Percentiles rank a stretch among this genome's conserved stretches.
phyloP scores from a whole-genome alignment of 208 protist species.

The Trypanosoma rangeli region DNA sequence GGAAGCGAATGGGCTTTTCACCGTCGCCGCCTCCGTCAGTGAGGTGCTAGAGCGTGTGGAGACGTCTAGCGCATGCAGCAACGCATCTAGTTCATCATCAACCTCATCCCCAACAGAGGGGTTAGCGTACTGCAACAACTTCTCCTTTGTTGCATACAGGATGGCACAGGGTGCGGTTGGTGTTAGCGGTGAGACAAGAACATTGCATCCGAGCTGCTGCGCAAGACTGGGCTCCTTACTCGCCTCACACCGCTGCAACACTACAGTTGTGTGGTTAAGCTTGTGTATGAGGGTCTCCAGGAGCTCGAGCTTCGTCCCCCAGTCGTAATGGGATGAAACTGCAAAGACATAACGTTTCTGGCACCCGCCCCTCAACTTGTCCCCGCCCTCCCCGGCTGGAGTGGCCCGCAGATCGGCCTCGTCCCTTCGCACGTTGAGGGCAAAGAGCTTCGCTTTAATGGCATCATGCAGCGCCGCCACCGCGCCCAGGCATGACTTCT shows the following conservation, averaged over 20 bases:
- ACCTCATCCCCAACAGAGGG: neutral
- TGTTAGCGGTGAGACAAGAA: slow-evolving; percentile 15
- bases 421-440: neutral
- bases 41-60: neutral
- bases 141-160: slow-evolving; percentile 9
- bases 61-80: slow-evolving; percentile 8
- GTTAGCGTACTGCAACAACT: slow-evolving; percentile 12
- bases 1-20: neutral
- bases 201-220: slow-evolving; percentile 36
- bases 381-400: neutral
- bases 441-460: neutral
- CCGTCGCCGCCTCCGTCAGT: neutral
- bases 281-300: slow-evolving; percentile 19
- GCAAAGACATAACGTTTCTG: slow-evolving; percentile 33
- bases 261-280: slow-evolving; percentile 31
- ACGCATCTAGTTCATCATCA: slow-evolving; percentile 23
- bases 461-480: slow-evolving; percentile 7
- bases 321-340: slow-evolving; percentile 38
- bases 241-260: slow-evolving; percentile 19
- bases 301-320: slow-evolving; percentile 23
- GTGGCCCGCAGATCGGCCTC: neutral
- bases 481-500: neutral
- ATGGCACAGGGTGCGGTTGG: neutral
- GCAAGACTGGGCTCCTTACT: slow-evolving; percentile 21
- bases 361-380: neutral